Conservation (phyloP, 345 rosid species). For the Pelargonium nanum region DNA sequence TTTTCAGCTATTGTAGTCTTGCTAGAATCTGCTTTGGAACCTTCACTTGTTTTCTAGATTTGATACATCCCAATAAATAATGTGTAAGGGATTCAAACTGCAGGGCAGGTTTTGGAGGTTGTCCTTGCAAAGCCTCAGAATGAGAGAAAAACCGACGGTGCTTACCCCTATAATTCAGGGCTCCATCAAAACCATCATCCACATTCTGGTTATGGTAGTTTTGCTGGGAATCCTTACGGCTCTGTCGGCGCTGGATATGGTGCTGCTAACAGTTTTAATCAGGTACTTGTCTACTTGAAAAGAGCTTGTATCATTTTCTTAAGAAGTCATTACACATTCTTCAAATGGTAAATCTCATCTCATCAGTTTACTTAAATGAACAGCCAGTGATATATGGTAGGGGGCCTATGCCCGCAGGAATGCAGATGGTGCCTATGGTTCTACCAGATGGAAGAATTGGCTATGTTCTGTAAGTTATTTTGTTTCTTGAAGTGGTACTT, state of each 20-base stretch:
- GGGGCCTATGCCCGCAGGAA: slow-evolving; percentile 90
- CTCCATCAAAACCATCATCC: slow-evolving; percentile 35
- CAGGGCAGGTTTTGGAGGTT: slow-evolving; percentile 80
- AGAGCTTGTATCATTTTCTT: not conserved
- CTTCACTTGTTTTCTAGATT: not conserved
- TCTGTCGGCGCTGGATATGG: slow-evolving; percentile 60
- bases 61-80: not conserved
- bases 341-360: slow-evolving; percentile 7
- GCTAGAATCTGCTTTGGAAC: too few relatives aligned
- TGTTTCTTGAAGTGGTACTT: not conserved
- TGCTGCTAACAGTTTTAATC: slow-evolving; percentile 54
- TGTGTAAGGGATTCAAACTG: slow-evolving; percentile 14
- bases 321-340: not conserved
- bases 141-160: slow-evolving; percentile 60
- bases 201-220: slow-evolving; percentile 62
- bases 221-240: slow-evolving; percentile 53
- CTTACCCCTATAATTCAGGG: slow-evolving; percentile 38
- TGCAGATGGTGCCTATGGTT: slow-evolving; percentile 99
- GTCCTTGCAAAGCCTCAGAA: slow-evolving; percentile 94
- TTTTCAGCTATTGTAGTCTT: too few relatives aligned
- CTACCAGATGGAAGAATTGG: slow-evolving; percentile 96
- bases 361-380: slow-evolving; percentile 11
- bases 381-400: slow-evolving; percentile 96
- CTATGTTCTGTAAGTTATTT: slow-evolving; percentile 78
- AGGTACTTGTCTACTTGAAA: slow-evolving; percentile 54